These are phyloP conservation scores for Teunomyces atbi DNA, from an alignment of 805 yeast species.

Conservation along the genomic window DNA sequence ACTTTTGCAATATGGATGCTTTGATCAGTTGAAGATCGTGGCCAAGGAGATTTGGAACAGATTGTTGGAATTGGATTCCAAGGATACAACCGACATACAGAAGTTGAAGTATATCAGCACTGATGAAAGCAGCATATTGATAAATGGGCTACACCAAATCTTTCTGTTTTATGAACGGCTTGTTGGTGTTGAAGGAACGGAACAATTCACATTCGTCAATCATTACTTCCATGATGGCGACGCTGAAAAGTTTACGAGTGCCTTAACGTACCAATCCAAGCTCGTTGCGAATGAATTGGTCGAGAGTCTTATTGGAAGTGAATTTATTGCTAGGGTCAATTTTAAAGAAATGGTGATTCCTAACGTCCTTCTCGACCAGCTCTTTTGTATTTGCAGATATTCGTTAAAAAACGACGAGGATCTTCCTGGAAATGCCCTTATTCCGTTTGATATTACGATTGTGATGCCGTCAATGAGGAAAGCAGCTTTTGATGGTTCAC, in stretches of 20 bases:
- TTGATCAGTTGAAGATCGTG: slow-evolving; percentile 27
- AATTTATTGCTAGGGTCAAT: not conserved
- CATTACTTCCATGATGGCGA: not conserved
- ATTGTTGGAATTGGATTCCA: slow-evolving; percentile 13
- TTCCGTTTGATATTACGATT: too few relatives aligned
- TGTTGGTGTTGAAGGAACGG: slow-evolving; percentile 28
- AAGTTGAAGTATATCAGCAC: slow-evolving; percentile 35
- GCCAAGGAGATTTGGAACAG: slow-evolving; percentile 22
- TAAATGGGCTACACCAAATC: slow-evolving; percentile 41
- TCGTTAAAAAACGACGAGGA: not conserved
- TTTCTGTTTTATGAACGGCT: slow-evolving; percentile 46
- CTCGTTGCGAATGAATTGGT: not conserved
- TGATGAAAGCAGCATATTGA: slow-evolving; percentile 34
- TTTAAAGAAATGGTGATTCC: not conserved
- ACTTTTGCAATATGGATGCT: slow-evolving; percentile 52
- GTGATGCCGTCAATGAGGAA: too few relatives aligned
- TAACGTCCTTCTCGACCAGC: not conserved
- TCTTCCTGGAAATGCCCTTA: too few relatives aligned
- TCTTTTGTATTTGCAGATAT: not conserved
- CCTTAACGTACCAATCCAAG: not conserved
- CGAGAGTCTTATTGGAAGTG: not conserved
- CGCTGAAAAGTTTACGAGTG: not conserved
- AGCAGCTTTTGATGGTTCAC: too few relatives aligned
- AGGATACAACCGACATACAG: slow-evolving; percentile 18
- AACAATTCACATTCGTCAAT: not conserved